These are phyloP conservation scores for Keqinozyma sinolaborantium DNA, from an alignment of 1,139 yeast genomes.

Conservation along the genomic window DNA sequence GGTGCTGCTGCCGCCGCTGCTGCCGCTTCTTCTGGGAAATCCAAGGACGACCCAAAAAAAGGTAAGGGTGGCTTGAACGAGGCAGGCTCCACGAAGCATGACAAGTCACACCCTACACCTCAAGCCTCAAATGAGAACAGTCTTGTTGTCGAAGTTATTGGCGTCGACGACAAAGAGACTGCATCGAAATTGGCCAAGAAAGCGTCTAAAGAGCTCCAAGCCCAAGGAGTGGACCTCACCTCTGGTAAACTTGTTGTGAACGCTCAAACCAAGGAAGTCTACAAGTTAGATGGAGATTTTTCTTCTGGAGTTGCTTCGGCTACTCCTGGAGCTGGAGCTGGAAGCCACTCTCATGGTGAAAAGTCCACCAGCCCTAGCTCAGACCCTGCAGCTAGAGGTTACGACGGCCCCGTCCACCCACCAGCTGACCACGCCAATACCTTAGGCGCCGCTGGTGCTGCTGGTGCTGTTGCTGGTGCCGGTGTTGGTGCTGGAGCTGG, in stretches of 20 bases:
- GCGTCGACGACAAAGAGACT: constrained; percentile 27
- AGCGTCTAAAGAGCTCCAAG: constrained; percentile 31
- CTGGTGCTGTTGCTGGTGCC: constrained; percentile 1
- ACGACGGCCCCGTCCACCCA: neutral
- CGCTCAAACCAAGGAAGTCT: constrained; percentile 30
- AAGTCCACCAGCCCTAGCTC: constrained; percentile 12
- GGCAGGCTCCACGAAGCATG: constrained; percentile 1
- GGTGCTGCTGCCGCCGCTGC: constrained; percentile 4
- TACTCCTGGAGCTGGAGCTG: constrained; percentile 2
- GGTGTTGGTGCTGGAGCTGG: constrained; percentile 9
- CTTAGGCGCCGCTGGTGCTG: neutral
- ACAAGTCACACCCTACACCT: neutral
- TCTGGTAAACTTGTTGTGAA: constrained; percentile 35
- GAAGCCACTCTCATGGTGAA: constrained; percentile 5
- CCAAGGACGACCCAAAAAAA: neutral
- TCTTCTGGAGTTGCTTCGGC: neutral
- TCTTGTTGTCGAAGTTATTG: constrained; percentile 36
- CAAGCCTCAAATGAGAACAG: constrained; percentile 7
- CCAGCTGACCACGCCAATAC: neutral
- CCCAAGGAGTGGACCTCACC: constrained; percentile 32
- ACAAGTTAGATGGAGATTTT: constrained; percentile 17
- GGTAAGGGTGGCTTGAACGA: constrained; percentile 1
- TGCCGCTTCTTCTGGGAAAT: constrained; percentile 3
- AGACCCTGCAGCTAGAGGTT: constrained; percentile 8
- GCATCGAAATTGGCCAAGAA: constrained; percentile 35